Conservation (phyloP, 73 alveolate species). For the Paramecium octaurelia region DNA sequence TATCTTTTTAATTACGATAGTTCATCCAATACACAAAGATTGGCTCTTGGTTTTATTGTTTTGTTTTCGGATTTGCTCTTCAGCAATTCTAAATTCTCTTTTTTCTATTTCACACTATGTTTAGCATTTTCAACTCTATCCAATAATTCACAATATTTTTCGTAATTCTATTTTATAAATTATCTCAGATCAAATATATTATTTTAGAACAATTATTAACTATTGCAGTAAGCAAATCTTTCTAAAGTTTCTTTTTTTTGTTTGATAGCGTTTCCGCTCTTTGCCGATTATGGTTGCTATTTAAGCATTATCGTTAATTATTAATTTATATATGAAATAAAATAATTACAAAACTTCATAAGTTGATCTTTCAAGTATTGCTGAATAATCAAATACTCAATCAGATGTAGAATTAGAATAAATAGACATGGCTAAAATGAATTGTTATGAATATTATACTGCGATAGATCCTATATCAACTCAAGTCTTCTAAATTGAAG, state of each 20-base stretch:
- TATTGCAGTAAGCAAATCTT: conserved; percentile 10
- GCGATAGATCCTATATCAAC: background rate
- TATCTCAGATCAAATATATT: background rate
- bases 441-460: conserved; percentile 1
- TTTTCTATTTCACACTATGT: background rate
- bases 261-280: background rate
- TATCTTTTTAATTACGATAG: background rate
- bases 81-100: background rate
- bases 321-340: background rate
- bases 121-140: background rate
- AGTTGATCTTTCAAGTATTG: background rate
- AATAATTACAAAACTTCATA: background rate
- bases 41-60: background rate
- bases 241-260: conserved; percentile 33
- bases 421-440: background rate
- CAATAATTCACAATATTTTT: background rate
- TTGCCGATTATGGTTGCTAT: background rate
- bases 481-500: background rate
- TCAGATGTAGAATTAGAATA: conserved; percentile 25
- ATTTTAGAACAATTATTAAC: background rate
- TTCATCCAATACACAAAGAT: background rate
- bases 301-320: background rate
- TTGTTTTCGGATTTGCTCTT: background rate
- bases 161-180: background rate
- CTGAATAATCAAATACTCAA: background rate